phyloP scores from a whole-genome alignment of 306 rosid species.

The Vicia faba region DNA sequence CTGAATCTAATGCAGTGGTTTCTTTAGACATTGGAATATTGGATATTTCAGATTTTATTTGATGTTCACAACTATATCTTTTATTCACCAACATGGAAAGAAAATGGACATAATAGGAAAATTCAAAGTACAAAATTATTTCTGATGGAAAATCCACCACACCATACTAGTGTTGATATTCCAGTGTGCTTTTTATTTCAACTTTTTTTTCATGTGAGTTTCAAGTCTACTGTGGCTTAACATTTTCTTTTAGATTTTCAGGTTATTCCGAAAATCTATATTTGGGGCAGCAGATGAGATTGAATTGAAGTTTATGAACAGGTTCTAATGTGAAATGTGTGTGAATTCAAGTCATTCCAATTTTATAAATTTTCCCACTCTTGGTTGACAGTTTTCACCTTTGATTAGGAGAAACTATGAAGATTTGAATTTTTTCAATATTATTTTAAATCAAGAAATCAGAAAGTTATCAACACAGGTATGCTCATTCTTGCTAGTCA shows the following conservation, averaged over 20 bases:
- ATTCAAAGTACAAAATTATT: too few relatives aligned
- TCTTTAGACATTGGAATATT: too few relatives aligned
- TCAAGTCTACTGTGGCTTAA: conserved; percentile 25
- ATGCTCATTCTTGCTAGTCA: conserved; percentile 38
- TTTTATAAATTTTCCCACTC: conserved; percentile 24
- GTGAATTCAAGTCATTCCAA: conserved; percentile 21
- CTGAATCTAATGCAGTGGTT: too few relatives aligned
- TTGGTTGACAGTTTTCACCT: conserved; percentile 14
- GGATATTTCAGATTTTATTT: too few relatives aligned
- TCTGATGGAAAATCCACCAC: conserved; percentile 15
- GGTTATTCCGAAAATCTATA: conserved; percentile 88
- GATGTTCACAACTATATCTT: too few relatives aligned
- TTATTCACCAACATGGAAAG: too few relatives aligned
- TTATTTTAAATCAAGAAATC: conserved; percentile 92
- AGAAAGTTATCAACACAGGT: conserved; percentile 87
- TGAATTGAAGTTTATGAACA: conserved; percentile 94
- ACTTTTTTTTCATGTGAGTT: conserved; percentile 18
- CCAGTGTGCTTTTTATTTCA: conserved; percentile 11
- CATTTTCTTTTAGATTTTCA: conserved; percentile 46
- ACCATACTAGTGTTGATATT: conserved; percentile 26
- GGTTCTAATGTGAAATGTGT: conserved; percentile 53
- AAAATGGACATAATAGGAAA: too few relatives aligned
- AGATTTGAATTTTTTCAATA: conserved; percentile 72
- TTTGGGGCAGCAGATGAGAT: conserved; percentile 93
- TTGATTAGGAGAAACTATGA: conserved; percentile 81